Percentiles rank a stretch among this genome's conserved stretches.
These are phyloP conservation scores for Euphorbia pulcherrima DNA, from an alignment of 345 rosid species.

Conservation along the genomic window DNA sequence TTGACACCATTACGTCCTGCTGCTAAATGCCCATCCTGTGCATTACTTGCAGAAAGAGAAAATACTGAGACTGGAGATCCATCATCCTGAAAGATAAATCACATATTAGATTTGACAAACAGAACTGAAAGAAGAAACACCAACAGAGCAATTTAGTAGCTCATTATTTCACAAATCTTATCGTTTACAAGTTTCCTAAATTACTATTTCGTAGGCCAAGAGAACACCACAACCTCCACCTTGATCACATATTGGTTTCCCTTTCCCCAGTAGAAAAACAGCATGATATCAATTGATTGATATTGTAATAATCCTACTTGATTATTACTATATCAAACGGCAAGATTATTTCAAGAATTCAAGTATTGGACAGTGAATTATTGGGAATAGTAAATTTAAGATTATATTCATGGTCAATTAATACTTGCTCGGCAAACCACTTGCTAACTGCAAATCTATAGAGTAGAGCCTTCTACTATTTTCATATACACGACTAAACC, in stretches of 20 bases:
- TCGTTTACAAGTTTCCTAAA: background rate
- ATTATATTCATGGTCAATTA: background rate
- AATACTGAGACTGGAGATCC: conserved; percentile 92
- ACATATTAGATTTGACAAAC: too few species aligned
- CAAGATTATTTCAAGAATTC: too few species aligned
- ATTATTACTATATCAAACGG: too few species aligned
- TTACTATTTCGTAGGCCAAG: background rate
- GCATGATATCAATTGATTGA: background rate
- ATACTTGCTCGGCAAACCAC: background rate
- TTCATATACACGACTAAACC: background rate
- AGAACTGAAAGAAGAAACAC: background rate
- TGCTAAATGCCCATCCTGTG: conserved; percentile 86
- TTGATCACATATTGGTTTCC: background rate
- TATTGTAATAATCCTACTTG: background rate
- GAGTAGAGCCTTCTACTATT: background rate
- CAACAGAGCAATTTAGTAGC: background rate
- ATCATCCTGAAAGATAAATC: conserved; percentile 61
- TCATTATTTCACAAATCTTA: background rate
- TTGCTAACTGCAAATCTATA: background rate
- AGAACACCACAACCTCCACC: background rate
- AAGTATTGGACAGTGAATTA: too few species aligned
- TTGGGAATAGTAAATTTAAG: too few species aligned
- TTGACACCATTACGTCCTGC: conserved; percentile 97
- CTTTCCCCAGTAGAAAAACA: background rate
- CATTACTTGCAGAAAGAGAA: conserved; percentile 65